A percentile compares a stretch with the other conserved stretches of the same genome.
phyloP scores from a whole-genome alignment of 2,329 filamentous ascomycete species.

The Talaromyces verruculosus region DNA sequence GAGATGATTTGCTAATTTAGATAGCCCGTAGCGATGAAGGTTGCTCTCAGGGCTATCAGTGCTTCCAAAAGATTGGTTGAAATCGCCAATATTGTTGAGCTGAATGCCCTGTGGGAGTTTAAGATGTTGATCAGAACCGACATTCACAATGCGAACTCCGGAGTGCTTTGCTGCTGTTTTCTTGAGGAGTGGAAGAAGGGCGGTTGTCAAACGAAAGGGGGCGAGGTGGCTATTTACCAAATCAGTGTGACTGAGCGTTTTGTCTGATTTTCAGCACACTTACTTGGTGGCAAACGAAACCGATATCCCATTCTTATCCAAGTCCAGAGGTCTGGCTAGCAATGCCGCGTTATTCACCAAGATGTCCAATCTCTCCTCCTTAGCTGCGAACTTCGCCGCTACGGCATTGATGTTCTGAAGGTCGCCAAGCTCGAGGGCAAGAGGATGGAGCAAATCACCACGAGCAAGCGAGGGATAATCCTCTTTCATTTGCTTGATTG shows the following conservation, averaged over 20 bases:
- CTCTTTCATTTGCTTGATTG: slow-evolving; percentile 16
- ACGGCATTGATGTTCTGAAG: slow-evolving; percentile 14
- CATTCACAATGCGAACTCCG: slow-evolving; percentile 17
- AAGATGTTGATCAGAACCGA: slow-evolving; percentile 13
- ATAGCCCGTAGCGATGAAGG: slow-evolving; percentile 19
- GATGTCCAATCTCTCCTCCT: slow-evolving; percentile 16
- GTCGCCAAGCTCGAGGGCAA: slow-evolving; percentile 13
- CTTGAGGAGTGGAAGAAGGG: slow-evolving; percentile 17
- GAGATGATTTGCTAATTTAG: slow-evolving; percentile 23
- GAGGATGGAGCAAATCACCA: slow-evolving; percentile 7
- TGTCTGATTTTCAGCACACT: background rate
- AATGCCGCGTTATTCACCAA: slow-evolving; percentile 17
- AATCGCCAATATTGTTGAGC: slow-evolving; percentile 15
- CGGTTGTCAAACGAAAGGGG: slow-evolving; percentile 16
- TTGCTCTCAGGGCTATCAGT: slow-evolving; percentile 15
- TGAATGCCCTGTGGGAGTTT: slow-evolving; percentile 10
- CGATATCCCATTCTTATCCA: slow-evolving; percentile 16
- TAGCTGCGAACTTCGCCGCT: slow-evolving; percentile 13
- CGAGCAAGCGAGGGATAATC: slow-evolving; percentile 9
- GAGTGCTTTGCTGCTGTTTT: slow-evolving; percentile 13
- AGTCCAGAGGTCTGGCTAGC: slow-evolving; percentile 13
- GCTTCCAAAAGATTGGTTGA: slow-evolving; percentile 15
- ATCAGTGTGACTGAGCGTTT: slow-evolving; percentile 5
- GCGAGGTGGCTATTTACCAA: slow-evolving; percentile 8
- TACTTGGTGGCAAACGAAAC: slow-evolving; percentile 17